Base-by-base conservation (phyloP, 495 filamentous ascomycete genomes). In the Thermothielavioides terrestris region DNA sequence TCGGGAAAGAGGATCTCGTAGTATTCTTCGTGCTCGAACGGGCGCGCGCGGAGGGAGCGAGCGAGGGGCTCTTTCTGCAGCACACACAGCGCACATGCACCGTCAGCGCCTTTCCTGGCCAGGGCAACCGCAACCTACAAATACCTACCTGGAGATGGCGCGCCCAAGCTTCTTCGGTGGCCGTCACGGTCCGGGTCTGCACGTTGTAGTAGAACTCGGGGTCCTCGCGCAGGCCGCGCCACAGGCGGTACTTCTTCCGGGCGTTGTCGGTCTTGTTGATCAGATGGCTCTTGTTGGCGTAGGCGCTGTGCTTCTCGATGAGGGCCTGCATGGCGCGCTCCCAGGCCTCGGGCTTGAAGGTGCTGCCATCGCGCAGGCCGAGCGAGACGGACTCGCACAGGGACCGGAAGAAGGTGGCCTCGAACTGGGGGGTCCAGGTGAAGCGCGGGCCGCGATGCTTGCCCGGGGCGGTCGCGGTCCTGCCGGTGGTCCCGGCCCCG, bases 191-290 rank as follows among this genome's bases (percentile, higher is more conserved):
- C 35, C 64, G 62, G 11, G 65, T 67, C 31, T 49, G 52, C 2
- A 62, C 61, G 58, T 75, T 69, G 49, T 76, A 76, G 25, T 64
- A 57, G 44, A 76, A 76, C 42, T 70, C 68, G 28, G 70, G 71
- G 41, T 76, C 68, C 43, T 76, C 73, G 4, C 73, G 57, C 35
- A 76, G 46, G 11, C 73, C 72, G n/a, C 71, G 60, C 73, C 73
- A 76, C 42, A 76, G 67, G 30, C 73, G 73, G 48, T 75, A 76
- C 65, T 74, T 74, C 60, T 76, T 76, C 22, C 73, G 68, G 32
- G 73, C 73, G 55, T 76, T 76, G 61, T 76, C 73, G 55, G 69
- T 72, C 58, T 76, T 76, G 60, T 76, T 76, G 61, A 76, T 73
- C 14, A 76, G 69, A 32, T 76, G 73, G 53, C 62, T 64, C 65